Evolutionary conservation across 1,284 basidiomycete species (phyloP), one percentile per base, ranked within the genome.

Genomic region (Lentinula novae-zelandiae): DNA sequence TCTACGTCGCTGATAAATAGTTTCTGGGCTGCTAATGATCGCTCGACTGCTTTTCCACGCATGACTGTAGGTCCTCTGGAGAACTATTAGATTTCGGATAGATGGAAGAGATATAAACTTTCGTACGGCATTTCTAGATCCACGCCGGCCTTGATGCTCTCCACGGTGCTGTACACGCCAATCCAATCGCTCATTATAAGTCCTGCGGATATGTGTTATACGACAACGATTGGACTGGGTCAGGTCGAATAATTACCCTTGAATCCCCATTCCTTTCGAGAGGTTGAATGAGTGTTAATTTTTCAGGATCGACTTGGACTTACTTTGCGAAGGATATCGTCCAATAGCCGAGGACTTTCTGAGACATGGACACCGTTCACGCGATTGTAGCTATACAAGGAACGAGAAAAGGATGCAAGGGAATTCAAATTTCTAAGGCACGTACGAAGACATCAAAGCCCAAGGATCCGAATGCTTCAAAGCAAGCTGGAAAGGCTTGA

Each of bases 71-170:
- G 76, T 1, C 80, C 77, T 10, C 77, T 80, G 63, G 17, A 6
- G 63, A 60, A 27, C 27, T 0, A 27, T 27, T 0, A 27, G 27
- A 27, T 27, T 27, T 27, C 27, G 3, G 27, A 27, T 27, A 0
- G 27, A 31, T 8, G 27, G 1, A n/a, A 27, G 10, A 22, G 42
- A 38, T 3, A 22, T 27, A 13, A 9, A 20, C 44, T 22, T 46
- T 46, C 72, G 54, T 66, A 76, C 71, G 80, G 80, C 80, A 85
- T 83, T 67, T 86, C 85, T 15, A 86, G 73, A 67, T 86, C 84
- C 5, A 87, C 67, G 0, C 82, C 80, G 3, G 85, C 84, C 62
- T 81, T 80, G 64, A 85, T 76, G 54, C 80, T 78, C 58, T 77
- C 77, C 2, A 74, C 70, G 6, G 78, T 79, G 52, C 76, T 79